A percentile compares a stretch with the other conserved stretches of the same genome.
These are phyloP conservation scores for Naegleria lovaniensis DNA, from an alignment of 208 protist genomes.

Conservation along the genomic window DNA sequence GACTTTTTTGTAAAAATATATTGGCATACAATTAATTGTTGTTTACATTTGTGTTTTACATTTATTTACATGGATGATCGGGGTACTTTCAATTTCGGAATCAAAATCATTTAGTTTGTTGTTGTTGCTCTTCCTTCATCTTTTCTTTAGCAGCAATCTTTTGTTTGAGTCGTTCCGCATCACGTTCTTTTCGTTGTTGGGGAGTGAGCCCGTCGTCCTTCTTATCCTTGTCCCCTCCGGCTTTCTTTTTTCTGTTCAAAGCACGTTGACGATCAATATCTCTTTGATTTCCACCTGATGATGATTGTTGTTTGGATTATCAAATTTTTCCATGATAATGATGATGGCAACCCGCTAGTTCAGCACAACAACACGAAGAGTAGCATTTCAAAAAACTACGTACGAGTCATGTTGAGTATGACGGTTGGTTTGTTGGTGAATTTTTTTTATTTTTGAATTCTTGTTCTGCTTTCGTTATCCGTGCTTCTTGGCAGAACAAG, in stretches of 20 bases:
- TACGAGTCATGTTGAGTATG: not conserved
- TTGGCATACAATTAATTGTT: too few relatives aligned
- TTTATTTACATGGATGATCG: too few relatives aligned
- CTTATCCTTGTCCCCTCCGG: not conserved
- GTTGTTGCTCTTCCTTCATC: not conserved
- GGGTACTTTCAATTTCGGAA: too few relatives aligned
- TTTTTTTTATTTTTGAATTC: too few relatives aligned
- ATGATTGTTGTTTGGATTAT: too few relatives aligned
- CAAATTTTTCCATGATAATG: too few relatives aligned
- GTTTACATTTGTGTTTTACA: too few relatives aligned
- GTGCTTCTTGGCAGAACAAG: too few relatives aligned
- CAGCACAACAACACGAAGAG: too few relatives aligned
- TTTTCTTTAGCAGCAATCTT: not conserved
- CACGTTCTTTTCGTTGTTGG: not conserved
- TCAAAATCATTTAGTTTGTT: not conserved
- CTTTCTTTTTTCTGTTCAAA: not conserved
- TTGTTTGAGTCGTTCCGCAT: not conserved
- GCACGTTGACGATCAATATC: slow-evolving; percentile 6
- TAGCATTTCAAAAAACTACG: too few relatives aligned
- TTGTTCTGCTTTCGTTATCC: too few relatives aligned
- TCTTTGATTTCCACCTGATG: slow-evolving; percentile 17
- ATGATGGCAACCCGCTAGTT: not conserved
- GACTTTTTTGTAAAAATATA: too few relatives aligned
- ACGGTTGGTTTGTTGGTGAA: not conserved
- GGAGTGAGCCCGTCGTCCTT: not conserved